phyloP scores from a whole-genome alignment of 164 flowering plant species.

The Aristolochia californica region DNA sequence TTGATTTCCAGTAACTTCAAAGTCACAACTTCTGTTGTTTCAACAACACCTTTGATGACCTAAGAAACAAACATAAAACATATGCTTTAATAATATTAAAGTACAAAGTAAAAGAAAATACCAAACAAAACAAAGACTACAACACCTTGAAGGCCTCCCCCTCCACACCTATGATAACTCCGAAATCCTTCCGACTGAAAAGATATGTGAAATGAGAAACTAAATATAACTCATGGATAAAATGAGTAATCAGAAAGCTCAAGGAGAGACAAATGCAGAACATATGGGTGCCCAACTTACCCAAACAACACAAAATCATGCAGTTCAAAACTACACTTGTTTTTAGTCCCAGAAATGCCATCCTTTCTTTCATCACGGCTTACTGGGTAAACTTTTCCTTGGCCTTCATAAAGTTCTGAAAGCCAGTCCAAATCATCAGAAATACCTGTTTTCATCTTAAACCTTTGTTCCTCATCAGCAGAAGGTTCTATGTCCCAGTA shows the following conservation, averaged over 20 bases:
- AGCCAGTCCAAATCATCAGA: constrained; percentile 63
- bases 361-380: constrained; percentile 12
- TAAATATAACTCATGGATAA: not conserved
- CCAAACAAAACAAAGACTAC: not conserved
- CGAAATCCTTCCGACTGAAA: constrained; percentile 73
- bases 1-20: constrained; percentile 36
- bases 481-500: constrained; percentile 54
- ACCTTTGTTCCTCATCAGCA: constrained; percentile 65
- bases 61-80: constrained; percentile 14
- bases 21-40: constrained; percentile 38
- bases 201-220: not conserved
- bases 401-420: constrained; percentile 59
- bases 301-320: constrained; percentile 73
- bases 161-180: constrained; percentile 59
- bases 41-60: constrained; percentile 58
- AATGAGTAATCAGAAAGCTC: not conserved
- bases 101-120: constrained; percentile 1
- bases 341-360: constrained; percentile 8
- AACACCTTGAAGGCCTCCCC: constrained; percentile 59
- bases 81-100: not conserved
- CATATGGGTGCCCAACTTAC: constrained; percentile 25
- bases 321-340: constrained; percentile 33
- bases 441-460: constrained; percentile 36
- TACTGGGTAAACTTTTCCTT: not conserved
- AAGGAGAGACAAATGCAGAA: not conserved